Base-by-base conservation (phyloP, 352 stramenopile genomes). In the Phytophthora megakarya region DNA sequence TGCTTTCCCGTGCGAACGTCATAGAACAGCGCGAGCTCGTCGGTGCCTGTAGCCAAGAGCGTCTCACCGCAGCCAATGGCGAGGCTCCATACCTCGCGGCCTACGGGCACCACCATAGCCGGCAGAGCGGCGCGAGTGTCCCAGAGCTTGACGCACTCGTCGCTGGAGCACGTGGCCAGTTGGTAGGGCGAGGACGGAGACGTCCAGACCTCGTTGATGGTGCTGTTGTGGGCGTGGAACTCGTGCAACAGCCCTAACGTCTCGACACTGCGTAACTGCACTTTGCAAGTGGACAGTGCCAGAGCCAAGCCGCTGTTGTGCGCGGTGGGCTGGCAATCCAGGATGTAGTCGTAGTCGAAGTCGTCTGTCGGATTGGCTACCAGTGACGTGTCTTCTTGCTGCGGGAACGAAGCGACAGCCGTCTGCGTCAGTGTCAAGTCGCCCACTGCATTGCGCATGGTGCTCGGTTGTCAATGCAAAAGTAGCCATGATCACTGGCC, bases 61-160 rank as follows among this genome's bases (percentile, higher is more conserved):
- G 86, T 92, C 49, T 96, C 85, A 5, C 78, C 83, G 25, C 73
- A 84, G 30, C 85, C 85, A 13, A 96, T 74, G 4, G 82, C 86
- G 16, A 92, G 71, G 53, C 83, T 95, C 88, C 88, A 96, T 16
- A 89, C 88, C 55, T 94, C 84, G 21, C 76, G 72, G 18, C 81
- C 74, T 1, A 92, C 72, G 3, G 78, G 73, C 25, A 94, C 78
- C 18, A 77, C 72, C 78, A 93, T 84, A 3, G 76, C 75, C 25
- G 83, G 80, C 32, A 82, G 56, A 16, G 74, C 65, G 25, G 75
- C 66, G 9, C 87, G 81, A 26, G 90, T 71, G 40, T 96, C 88
- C 88, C 88, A 96, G 44, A 96, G 78, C 62, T 96, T 93, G 51
- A 94, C 84, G 12, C 74, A 86, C 65, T 93, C 73, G 61, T 96